These are phyloP conservation scores for Cucurbitaria berberidis DNA, from an alignment of 2,329 filamentous ascomycete genomes.

Conservation along the genomic window DNA sequence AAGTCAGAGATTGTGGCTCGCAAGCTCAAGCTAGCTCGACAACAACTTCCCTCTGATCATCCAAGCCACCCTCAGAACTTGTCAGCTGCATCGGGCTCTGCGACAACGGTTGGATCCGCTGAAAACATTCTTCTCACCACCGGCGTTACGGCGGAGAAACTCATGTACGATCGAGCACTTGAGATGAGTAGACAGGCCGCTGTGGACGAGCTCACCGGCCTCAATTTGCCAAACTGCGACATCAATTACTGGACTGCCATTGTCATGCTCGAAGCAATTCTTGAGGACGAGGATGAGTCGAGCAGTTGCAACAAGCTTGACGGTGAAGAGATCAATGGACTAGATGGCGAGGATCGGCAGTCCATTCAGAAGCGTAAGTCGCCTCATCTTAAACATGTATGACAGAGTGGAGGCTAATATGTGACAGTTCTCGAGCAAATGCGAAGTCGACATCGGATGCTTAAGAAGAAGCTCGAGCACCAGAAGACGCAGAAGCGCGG, in stretches of 20 bases:
- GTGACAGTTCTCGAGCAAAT: conserved; percentile 55
- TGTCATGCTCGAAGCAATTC: conserved; percentile 89
- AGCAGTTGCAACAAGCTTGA: conserved; percentile 52
- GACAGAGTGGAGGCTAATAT: conserved; percentile 26
- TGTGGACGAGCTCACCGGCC: conserved; percentile 92
- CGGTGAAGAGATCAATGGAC: conserved; percentile 59
- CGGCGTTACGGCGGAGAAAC: conserved; percentile 90
- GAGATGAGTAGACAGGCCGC: conserved; percentile 96
- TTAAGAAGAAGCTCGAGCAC: conserved; percentile 54
- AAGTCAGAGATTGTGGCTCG: conserved; percentile 94
- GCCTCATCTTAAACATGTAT: not conserved
- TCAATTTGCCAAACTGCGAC: conserved; percentile 86
- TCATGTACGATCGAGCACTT: conserved; percentile 96
- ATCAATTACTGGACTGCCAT: conserved; percentile 93
- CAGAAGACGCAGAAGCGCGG: conserved; percentile 48
- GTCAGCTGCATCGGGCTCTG: conserved; percentile 63
- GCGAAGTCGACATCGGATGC: conserved; percentile 49
- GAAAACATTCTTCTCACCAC: conserved; percentile 85
- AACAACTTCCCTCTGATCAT: conserved; percentile 81
- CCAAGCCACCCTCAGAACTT: conserved; percentile 85
- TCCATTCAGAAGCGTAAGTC: conserved; percentile 75
- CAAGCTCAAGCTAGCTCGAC: conserved; percentile 85
- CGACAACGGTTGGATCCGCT: conserved; percentile 66
- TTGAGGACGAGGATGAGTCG: conserved; percentile 77
- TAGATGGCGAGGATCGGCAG: conserved; percentile 74